Evolutionary conservation across 2,329 filamentous ascomycete genomes (phyloP), one percentile per base, ranked within the genome.

Genomic region (Exophiala oligosperma): DNA sequence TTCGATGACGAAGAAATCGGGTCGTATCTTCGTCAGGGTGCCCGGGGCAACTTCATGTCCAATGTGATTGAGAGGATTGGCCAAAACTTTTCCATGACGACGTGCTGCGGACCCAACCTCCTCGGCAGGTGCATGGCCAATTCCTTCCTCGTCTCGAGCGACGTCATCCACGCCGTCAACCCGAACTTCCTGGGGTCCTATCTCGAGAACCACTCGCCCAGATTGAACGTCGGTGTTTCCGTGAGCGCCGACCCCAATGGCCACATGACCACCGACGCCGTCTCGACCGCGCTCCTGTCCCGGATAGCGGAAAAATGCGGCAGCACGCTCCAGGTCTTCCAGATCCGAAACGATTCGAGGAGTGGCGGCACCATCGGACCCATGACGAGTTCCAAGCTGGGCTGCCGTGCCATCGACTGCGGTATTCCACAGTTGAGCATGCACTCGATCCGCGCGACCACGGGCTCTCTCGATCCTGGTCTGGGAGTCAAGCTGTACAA

Each of bases 1-100:
- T 97, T 97, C 70, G 94, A 97, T 71, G 90, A 97, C 69, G 94
- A 99, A 74, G 94, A 99, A 74, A 96, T 99, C 61, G 94, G 94
- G 60, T 95, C 90, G 26, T 81, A 91, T 7, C 84, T 97, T 51
- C 89, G 93, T 56, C 93, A 97, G 76, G 94, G 94, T 60, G 94
- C 94, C 4, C 83, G 84, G 53, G 87, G 90, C 56, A 97, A 97
- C 78, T 95, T 97, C 78, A 82, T 97, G 57, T 89, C 91, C 41
- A 81, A 83, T 38, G 84, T 88, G 24, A 83, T 97, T 58, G 90
- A 95, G 76, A 89, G 93, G 61, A 85, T 92, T 56, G 84, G 91
- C 54, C 91, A 79, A 72, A 80, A 81, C 21, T 38, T 57, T n/a
- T 77, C 82, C 1, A 63, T 2, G 2, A 9, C 52, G 28, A 64